Percentiles rank a stretch among this genome's conserved stretches.
Evolutionary conservation across 192 early-diverging fungal genomes (phyloP).

Genomic region (Linnemannia schmuckeri): DNA sequence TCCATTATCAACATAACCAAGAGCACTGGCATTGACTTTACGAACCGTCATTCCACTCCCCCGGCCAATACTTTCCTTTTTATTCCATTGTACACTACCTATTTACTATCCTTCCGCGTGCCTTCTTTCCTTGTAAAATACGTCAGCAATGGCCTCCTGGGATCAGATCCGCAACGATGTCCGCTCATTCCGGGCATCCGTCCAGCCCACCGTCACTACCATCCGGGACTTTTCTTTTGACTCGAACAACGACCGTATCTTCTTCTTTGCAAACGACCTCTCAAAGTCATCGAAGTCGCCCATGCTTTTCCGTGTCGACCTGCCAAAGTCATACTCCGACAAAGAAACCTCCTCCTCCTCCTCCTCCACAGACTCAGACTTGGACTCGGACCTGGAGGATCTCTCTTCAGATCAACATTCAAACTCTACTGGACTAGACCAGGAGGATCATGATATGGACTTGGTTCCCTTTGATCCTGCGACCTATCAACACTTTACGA

Average conservation of each 20-base stretch:
- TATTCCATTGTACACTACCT: neutral
- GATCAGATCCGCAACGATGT: conserved; percentile 71
- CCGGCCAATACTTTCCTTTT: neutral
- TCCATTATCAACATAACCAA: neutral
- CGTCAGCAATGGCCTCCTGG: conserved; percentile 60
- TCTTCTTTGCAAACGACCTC: conserved; percentile 67
- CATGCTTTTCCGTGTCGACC: conserved; percentile 59
- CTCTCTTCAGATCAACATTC: neutral
- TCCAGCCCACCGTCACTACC: conserved; percentile 58
- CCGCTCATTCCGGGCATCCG: conserved; percentile 60
- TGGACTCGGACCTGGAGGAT: conserved; percentile 3
- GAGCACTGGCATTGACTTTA: neutral
- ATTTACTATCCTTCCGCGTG: neutral
- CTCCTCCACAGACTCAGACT: neutral
- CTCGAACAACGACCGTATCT: conserved; percentile 58
- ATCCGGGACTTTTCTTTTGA: conserved; percentile 71
- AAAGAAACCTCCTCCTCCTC: neutral
- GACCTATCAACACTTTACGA: conserved; percentile 33
- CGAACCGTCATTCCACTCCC: neutral
- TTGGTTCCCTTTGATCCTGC: conserved; percentile 47
- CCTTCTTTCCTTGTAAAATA: neutral
- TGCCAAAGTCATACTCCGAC: conserved; percentile 36
- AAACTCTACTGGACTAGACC: neutral
- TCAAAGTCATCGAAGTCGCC: conserved; percentile 55
- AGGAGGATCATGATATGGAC: conserved; percentile 49